Conservation (phyloP, 441 rosid species). For the Sinapis alba region DNA sequence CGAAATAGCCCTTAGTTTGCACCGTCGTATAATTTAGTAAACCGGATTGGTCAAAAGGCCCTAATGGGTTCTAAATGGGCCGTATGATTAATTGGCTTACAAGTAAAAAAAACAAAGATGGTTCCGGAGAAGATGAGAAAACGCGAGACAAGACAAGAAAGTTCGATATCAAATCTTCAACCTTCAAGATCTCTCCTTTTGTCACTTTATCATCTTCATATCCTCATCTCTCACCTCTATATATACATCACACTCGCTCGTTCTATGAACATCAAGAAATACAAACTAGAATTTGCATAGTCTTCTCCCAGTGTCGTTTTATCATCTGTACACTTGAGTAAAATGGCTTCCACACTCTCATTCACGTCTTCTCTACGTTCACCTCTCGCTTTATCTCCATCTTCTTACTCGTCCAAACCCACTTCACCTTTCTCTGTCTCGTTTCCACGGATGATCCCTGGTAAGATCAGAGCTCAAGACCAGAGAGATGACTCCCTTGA, state of each 20-base stretch:
- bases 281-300: background rate
- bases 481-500: slow-evolving; percentile 52
- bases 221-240: slow-evolving; percentile 8
- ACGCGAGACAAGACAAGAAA: slow-evolving; percentile 26
- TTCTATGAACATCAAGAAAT: background rate
- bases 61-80: slow-evolving; percentile 2
- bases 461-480: slow-evolving; percentile 50
- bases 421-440: slow-evolving; percentile 33
- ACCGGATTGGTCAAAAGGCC: background rate
- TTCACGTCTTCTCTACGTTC: slow-evolving; percentile 37
- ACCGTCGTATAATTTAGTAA: slow-evolving; percentile 17
- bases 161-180: slow-evolving; percentile 36
- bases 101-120: background rate
- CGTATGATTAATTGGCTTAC: background rate
- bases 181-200: slow-evolving; percentile 48
- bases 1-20: slow-evolving; percentile 9
- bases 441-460: slow-evolving; percentile 34
- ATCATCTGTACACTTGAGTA: background rate
- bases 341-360: slow-evolving; percentile 53
- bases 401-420: slow-evolving; percentile 5
- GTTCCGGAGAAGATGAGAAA: slow-evolving; percentile 31
- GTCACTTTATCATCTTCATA: background rate
- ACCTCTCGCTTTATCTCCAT: slow-evolving; percentile 34
- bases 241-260: background rate
- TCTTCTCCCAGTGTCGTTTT: background rate